Evolutionary conservation across 2,329 filamentous ascomycete species (phyloP).

Genomic region (Alternaria viburni): DNA sequence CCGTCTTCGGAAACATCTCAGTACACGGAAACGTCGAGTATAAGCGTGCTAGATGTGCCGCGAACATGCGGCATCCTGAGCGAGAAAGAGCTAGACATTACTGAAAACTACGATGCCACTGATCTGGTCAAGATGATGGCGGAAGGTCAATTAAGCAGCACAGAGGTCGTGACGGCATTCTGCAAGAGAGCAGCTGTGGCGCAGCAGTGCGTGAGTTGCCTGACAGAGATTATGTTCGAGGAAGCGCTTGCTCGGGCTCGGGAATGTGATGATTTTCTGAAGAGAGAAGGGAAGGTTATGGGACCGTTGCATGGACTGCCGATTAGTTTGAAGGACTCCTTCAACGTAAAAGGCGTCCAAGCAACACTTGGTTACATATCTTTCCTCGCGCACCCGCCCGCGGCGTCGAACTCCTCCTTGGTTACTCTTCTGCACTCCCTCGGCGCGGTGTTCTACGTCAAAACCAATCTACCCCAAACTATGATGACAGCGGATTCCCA

Average conservation of each 20-base stretch:
- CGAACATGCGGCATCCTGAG: conserved; percentile 39
- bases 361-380: conserved; percentile 65
- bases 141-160: conserved; percentile 28
- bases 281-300: conserved; percentile 50
- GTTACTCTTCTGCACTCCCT: conserved; percentile 46
- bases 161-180: conserved; percentile 60
- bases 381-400: conserved; percentile 42
- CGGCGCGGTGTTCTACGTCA: conserved; percentile 60
- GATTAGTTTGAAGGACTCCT: conserved; percentile 66
- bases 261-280: conserved; percentile 48
- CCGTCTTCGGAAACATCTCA: conserved; percentile 24
- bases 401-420: conserved; percentile 42
- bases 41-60: conserved; percentile 41
- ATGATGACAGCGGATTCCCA: conserved; percentile 60
- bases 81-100: conserved; percentile 41
- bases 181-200: conserved; percentile 61
- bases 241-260: conserved; percentile 48
- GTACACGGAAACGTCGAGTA: conserved; percentile 25
- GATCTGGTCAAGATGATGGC: conserved; percentile 36
- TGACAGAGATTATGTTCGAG: conserved; percentile 54
- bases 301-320: conserved; percentile 62
- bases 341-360: conserved; percentile 64
- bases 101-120: conserved; percentile 45
- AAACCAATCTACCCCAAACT: conserved; percentile 61
- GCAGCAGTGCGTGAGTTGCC: conserved; percentile 62